phyloP scores from a whole-genome alignment of 2,329 filamentous ascomycete genomes.

The Aspergillus proliferans region DNA sequence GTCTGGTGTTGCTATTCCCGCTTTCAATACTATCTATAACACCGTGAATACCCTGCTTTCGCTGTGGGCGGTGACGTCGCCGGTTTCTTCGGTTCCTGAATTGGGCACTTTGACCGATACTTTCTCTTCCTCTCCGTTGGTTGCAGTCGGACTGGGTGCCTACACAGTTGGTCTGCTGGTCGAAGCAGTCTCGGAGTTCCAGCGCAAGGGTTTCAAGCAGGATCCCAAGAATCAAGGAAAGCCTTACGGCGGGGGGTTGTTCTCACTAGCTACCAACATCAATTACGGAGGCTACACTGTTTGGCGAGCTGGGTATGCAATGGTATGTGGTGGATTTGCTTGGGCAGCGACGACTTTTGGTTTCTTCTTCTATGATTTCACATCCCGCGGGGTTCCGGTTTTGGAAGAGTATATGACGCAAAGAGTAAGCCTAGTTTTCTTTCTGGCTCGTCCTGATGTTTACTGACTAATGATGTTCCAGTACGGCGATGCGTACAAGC shows the following conservation, averaged over 20 bases:
- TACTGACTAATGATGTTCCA: background rate
- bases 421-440: conserved; percentile 14
- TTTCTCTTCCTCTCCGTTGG: conserved; percentile 27
- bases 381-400: conserved; percentile 38
- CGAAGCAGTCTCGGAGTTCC: conserved; percentile 53
- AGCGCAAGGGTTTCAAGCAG: conserved; percentile 49
- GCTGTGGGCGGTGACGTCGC: conserved; percentile 34
- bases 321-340: conserved; percentile 44
- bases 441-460: background rate
- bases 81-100: background rate
- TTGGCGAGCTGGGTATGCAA: conserved; percentile 46
- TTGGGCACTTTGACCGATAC: conserved; percentile 16
- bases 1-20: conserved; percentile 39
- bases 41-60: conserved; percentile 52
- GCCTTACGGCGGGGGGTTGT: conserved; percentile 46
- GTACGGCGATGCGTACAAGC: conserved; percentile 8
- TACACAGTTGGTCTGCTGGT: conserved; percentile 49
- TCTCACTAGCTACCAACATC: conserved; percentile 46
- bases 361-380: conserved; percentile 44
- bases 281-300: conserved; percentile 51
- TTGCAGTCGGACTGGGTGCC: conserved; percentile 40
- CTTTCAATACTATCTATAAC: conserved; percentile 53
- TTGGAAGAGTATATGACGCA: conserved; percentile 46
- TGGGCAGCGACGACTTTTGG: conserved; percentile 37
- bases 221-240: conserved; percentile 49